Conservation (phyloP, 2,329 filamentous ascomycete species). For the Huntiella moniliformis region DNA sequence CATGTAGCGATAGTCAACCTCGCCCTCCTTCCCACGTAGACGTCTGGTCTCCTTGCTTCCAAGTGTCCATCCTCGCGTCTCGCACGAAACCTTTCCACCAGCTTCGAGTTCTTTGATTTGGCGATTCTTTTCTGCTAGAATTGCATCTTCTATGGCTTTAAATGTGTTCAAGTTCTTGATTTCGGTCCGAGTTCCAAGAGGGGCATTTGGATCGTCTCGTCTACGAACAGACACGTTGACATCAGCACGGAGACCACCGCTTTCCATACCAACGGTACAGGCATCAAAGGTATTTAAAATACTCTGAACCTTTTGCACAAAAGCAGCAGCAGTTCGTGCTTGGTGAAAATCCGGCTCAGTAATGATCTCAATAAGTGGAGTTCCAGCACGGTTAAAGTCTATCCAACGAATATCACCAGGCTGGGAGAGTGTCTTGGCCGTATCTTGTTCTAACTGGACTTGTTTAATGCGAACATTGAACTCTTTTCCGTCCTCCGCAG, state of each 20-base stretch:
- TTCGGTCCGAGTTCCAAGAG: slow-evolving; percentile 72
- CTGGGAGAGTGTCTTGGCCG: slow-evolving; percentile 76
- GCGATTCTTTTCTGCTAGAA: slow-evolving; percentile 74
- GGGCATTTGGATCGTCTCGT: slow-evolving; percentile 19
- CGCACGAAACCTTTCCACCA: slow-evolving; percentile 58
- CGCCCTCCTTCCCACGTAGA: slow-evolving; percentile 82
- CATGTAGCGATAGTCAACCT: slow-evolving; percentile 97
- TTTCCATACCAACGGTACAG: slow-evolving; percentile 82
- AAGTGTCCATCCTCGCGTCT: slow-evolving; percentile 85
- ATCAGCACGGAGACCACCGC: slow-evolving; percentile 76
- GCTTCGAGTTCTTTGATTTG: slow-evolving; percentile 65
- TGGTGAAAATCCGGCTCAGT: slow-evolving; percentile 76
- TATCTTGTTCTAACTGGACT: slow-evolving; percentile 94
- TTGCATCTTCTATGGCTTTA: slow-evolving; percentile 86
- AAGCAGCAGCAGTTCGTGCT: slow-evolving; percentile 68
- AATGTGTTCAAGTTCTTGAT: slow-evolving; percentile 96
- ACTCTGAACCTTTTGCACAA: slow-evolving; percentile 74
- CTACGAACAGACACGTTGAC: slow-evolving; percentile 81
- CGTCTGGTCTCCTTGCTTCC: slow-evolving; percentile 65
- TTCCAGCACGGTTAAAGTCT: slow-evolving; percentile 84
- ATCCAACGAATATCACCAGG: slow-evolving; percentile 56
- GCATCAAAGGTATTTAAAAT: slow-evolving; percentile 65
- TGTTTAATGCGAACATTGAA: slow-evolving; percentile 72
- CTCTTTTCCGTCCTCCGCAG: slow-evolving; percentile 49
- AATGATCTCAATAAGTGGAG: slow-evolving; percentile 88